phyloP scores from a whole-genome alignment of 1,284 basidiomycete species.

The Rhodotorula sp. region DNA sequence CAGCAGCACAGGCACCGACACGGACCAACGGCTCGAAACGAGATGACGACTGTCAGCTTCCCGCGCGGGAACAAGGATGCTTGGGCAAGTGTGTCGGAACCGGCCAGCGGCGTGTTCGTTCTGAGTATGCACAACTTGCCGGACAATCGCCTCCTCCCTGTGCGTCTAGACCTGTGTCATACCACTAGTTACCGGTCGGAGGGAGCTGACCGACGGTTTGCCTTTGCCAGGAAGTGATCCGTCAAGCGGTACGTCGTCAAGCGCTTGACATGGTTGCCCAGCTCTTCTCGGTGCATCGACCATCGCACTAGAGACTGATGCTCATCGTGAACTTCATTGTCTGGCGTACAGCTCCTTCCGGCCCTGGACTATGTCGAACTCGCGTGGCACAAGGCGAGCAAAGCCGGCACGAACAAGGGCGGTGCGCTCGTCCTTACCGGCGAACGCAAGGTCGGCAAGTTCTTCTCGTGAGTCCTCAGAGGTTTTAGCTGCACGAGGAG shows the following conservation, averaged over 20 bases:
- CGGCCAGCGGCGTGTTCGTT: constrained; percentile 24
- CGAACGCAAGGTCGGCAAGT: constrained; percentile 34
- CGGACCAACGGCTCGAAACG: background rate
- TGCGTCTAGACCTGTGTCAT: background rate
- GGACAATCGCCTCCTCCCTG: constrained; percentile 42
- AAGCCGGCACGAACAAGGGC: constrained; percentile 20
- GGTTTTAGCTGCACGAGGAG: no score
- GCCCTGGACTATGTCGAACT: constrained; percentile 39
- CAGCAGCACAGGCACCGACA: background rate
- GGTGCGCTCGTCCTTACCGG: constrained; percentile 38
- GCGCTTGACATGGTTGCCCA: no score
- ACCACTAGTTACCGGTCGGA: background rate
- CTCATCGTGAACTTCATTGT: background rate
- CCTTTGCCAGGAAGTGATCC: constrained; percentile 22
- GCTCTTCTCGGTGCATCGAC: no score
- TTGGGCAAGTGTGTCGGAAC: background rate
- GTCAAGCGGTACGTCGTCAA: constrained; percentile 26
- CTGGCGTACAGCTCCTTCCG: constrained; percentile 27
- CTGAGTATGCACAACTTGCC: constrained; percentile 35
- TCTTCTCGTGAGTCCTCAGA: constrained; percentile 31
- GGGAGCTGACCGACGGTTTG: background rate
- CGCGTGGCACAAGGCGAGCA: constrained; percentile 9
- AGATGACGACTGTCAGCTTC: constrained; percentile 10
- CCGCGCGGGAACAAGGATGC: constrained; percentile 3
- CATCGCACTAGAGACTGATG: no score